These are phyloP conservation scores for Neofusicoccum parvum DNA, from an alignment of 2,329 filamentous ascomycete species.

Conservation along the genomic window DNA sequence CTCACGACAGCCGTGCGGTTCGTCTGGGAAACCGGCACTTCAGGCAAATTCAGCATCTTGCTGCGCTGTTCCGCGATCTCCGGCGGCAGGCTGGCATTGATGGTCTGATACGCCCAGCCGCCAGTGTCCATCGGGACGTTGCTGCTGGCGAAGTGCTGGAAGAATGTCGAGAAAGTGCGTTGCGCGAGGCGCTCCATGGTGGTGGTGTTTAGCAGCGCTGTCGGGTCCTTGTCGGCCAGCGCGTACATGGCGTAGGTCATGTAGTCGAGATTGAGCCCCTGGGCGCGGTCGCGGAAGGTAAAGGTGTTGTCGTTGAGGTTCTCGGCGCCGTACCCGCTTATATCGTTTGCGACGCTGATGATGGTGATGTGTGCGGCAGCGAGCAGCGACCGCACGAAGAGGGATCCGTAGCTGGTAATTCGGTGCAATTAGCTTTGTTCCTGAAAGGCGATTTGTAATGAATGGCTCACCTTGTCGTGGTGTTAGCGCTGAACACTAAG, in stretches of 20 bases:
- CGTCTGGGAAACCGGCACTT: background rate
- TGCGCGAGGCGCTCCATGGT: slow-evolving; percentile 24
- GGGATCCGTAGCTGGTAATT: slow-evolving; percentile 23
- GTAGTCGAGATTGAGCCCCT: slow-evolving; percentile 32
- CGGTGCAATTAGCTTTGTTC: background rate
- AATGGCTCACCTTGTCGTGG: slow-evolving; percentile 13
- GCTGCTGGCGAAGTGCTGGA: slow-evolving; percentile 34
- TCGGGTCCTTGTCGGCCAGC: slow-evolving; percentile 26
- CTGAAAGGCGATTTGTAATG: background rate
- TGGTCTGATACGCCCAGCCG: slow-evolving; percentile 26
- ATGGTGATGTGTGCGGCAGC: slow-evolving; percentile 13
- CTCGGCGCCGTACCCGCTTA: slow-evolving; percentile 11
- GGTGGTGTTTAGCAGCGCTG: slow-evolving; percentile 25
- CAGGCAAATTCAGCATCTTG: too few relatives aligned
- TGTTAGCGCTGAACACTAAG: background rate
- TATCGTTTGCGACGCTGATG: background rate
- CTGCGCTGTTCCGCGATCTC: background rate
- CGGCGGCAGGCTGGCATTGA: slow-evolving; percentile 26
- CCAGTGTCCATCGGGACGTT: slow-evolving; percentile 26
- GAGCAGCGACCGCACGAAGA: slow-evolving; percentile 24
- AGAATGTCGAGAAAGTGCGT: slow-evolving; percentile 33
- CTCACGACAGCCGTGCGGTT: background rate
- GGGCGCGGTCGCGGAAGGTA: slow-evolving; percentile 27
- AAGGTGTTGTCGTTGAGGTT: slow-evolving; percentile 28
- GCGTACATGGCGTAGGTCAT: slow-evolving; percentile 32